Percentiles rank a stretch among this genome's conserved stretches.
Conservation (phyloP, 257 asterid species). For the Solanum sejunctum region DNA sequence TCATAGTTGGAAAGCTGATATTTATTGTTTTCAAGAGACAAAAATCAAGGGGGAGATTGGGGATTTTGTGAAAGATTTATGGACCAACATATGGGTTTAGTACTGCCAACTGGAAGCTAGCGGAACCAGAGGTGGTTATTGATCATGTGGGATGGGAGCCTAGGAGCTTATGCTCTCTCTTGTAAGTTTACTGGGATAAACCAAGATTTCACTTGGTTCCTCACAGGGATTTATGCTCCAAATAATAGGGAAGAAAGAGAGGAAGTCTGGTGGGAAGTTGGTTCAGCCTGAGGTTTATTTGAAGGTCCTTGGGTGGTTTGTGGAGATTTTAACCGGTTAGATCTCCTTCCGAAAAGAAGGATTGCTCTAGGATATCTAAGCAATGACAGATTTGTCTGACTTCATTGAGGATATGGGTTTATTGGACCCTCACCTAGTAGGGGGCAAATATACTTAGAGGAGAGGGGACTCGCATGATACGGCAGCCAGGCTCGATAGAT, state of each 20-base stretch:
- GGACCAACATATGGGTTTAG: background rate
- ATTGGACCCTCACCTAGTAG: background rate
- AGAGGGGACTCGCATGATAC: background rate
- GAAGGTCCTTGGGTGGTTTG: background rate
- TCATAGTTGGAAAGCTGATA: background rate
- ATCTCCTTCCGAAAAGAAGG: background rate
- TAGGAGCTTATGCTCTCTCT: background rate
- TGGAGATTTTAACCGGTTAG: background rate
- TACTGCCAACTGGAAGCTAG: background rate
- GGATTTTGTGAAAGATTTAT: background rate
- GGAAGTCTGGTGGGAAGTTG: background rate
- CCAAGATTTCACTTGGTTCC: no score
- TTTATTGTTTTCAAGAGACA: background rate
- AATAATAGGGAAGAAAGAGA: background rate
- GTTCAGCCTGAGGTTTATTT: background rate
- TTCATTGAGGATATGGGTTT: background rate
- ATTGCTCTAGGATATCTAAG: background rate
- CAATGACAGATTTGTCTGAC: background rate
- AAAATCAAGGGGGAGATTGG: background rate
- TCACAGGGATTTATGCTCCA: background rate
- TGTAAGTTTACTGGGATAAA: background rate
- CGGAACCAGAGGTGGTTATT: background rate
- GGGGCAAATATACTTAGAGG: background rate
- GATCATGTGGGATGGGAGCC: background rate
- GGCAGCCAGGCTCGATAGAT: background rate